A percentile compares a stretch with the other conserved stretches of the same genome.
Conservation (phyloP, 768 basidiomycete genomes). For the Suillus subluteus region DNA sequence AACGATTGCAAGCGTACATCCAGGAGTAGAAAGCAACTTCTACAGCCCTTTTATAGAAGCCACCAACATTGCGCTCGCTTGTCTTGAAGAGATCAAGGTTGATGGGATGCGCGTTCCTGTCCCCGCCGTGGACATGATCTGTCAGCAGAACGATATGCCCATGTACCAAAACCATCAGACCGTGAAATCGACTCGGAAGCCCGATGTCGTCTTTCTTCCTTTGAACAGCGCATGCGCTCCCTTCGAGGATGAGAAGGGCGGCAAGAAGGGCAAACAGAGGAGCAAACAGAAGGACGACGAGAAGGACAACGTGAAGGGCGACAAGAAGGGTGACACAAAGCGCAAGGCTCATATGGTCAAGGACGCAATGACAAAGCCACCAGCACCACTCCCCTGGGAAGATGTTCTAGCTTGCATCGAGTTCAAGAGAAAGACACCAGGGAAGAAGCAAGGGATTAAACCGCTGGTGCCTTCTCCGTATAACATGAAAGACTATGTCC, state of each 20-base stretch:
- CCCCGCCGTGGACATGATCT: neutral
- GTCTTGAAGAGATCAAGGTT: slow-evolving; percentile 1
- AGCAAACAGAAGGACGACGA: too few species aligned
- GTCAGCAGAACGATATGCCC: neutral
- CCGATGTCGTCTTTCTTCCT: slow-evolving; percentile 5
- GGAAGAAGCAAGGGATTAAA: too few species aligned
- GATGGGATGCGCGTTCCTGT: neutral
- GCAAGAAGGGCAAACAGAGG: neutral
- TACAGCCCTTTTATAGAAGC: neutral
- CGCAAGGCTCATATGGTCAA: neutral
- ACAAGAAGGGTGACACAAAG: too few species aligned
- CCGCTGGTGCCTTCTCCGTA: too few species aligned
- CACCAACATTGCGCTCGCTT: slow-evolving; percentile 1
- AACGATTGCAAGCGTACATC: neutral
- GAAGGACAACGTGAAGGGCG: too few species aligned
- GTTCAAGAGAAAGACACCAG: too few species aligned
- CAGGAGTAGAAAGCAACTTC: neutral
- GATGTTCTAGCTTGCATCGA: neutral
- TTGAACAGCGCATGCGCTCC: neutral
- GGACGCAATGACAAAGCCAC: neutral
- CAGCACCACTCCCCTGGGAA: neutral
- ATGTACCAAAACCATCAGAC: neutral
- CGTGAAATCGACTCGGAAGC: neutral
- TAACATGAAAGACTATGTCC: neutral
- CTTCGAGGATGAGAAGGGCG: neutral